Evolutionary conservation across 2,329 filamentous ascomycete species (phyloP).

Genomic region (Fusarium heterosporum): DNA sequence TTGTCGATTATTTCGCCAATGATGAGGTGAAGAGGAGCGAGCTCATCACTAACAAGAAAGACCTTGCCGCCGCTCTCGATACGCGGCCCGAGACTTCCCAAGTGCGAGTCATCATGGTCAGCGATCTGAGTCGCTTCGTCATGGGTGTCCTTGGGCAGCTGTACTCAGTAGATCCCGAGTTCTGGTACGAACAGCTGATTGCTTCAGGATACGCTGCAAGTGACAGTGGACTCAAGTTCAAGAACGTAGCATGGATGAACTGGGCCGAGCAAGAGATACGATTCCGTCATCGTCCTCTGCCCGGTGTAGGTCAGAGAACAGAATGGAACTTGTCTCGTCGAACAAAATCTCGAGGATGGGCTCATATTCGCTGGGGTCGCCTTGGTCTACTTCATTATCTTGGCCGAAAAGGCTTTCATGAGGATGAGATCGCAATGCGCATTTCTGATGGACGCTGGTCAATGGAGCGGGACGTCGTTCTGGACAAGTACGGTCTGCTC

Average conservation of each 20-base stretch:
- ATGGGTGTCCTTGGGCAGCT: constrained; percentile 48
- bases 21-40: constrained; percentile 1
- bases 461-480: constrained; percentile 21
- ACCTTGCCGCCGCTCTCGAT: constrained; percentile 10
- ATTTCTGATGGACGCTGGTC: constrained; percentile 26
- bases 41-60: constrained; percentile 13
- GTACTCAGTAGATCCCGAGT: constrained; percentile 46
- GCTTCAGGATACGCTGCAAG: constrained; percentile 46
- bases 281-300: constrained; percentile 14
- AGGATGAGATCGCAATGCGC: constrained; percentile 20
- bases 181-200: constrained; percentile 48
- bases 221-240: constrained; percentile 47
- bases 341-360: constrained; percentile 6
- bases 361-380: constrained; percentile 21
- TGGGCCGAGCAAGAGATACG: constrained; percentile 46
- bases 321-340: constrained; percentile 17
- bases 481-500: constrained; percentile 14
- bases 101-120: constrained; percentile 45
- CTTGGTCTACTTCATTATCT: constrained; percentile 25
- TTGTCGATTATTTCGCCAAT: constrained; percentile 12
- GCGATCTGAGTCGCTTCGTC: constrained; percentile 48
- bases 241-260: constrained; percentile 48
- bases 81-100: constrained; percentile 11
- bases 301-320: constrained; percentile 20
- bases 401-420: constrained; percentile 6